Evolutionary conservation across 257 asterid genomes (phyloP).

Genomic region (Perilla frutescens): DNA sequence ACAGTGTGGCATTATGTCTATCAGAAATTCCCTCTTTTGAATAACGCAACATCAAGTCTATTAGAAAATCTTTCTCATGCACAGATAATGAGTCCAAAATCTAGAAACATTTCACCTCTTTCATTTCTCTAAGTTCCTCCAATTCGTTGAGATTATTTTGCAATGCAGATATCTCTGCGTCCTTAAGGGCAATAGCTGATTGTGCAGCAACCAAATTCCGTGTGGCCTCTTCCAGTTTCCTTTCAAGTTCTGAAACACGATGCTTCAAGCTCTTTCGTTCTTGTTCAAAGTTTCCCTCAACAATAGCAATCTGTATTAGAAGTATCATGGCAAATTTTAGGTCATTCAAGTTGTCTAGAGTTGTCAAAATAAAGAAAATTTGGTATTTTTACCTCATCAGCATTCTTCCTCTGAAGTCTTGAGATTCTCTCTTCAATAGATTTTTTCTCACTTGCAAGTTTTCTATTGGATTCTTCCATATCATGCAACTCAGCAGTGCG

Average conservation of each 20-base stretch:
- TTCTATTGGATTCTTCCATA: slow-evolving; percentile 77
- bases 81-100: slow-evolving; percentile 6
- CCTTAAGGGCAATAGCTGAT: slow-evolving; percentile 66
- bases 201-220: slow-evolving; percentile 54
- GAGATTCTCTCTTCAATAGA: slow-evolving; percentile 69
- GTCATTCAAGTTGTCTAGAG: slow-evolving; percentile 11
- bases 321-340: slow-evolving; percentile 27
- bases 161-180: slow-evolving; percentile 59
- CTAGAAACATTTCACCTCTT: slow-evolving; percentile 64
- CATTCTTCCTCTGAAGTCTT: slow-evolving; percentile 67
- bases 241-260: slow-evolving; percentile 76
- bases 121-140: slow-evolving; percentile 96
- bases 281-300: slow-evolving; percentile 67
- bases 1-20: background rate
- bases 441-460: slow-evolving; percentile 66
- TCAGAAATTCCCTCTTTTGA: background rate
- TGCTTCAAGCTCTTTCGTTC: slow-evolving; percentile 66
- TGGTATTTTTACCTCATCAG: slow-evolving; percentile 57
- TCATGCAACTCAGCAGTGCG: slow-evolving; percentile 70
- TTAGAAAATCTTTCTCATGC: background rate
- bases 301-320: slow-evolving; percentile 55
- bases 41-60: background rate
- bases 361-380: slow-evolving; percentile 22
- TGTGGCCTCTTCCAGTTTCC: slow-evolving; percentile 67
- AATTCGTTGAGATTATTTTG: slow-evolving; percentile 84